A percentile compares a stretch with the other conserved stretches of the same genome.
Conservation (phyloP, 2,329 filamentous ascomycete species). For the Colletotrichum scovillei region DNA sequence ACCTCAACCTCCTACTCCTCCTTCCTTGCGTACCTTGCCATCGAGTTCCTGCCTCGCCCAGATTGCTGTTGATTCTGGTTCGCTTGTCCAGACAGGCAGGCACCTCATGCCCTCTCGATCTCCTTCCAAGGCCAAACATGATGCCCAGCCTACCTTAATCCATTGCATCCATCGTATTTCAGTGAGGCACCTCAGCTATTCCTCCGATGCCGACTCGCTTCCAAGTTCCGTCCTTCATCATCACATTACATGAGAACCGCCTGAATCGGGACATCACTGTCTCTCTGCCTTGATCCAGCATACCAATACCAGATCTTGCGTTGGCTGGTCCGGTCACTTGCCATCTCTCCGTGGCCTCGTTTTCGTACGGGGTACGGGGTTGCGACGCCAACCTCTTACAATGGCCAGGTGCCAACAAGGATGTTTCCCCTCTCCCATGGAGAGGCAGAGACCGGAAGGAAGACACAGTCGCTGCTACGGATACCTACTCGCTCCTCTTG, state of each 20-base stretch:
- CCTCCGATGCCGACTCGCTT: conserved; percentile 9
- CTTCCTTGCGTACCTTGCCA: not conserved
- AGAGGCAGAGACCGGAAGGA: not conserved
- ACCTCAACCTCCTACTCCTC: not conserved
- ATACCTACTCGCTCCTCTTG: conserved; percentile 8
- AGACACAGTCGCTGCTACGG: not conserved
- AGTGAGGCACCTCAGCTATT: not conserved
- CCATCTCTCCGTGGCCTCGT: not conserved
- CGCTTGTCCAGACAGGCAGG: not conserved
- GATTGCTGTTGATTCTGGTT: not conserved
- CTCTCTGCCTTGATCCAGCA: not conserved
- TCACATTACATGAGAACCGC: not conserved
- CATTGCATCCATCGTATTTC: not conserved
- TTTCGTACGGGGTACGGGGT: conserved; percentile 1
- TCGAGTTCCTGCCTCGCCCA: not conserved
- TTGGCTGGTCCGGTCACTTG: conserved; percentile 10
- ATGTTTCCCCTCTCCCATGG: not conserved
- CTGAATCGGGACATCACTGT: not conserved
- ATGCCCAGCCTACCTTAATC: not conserved
- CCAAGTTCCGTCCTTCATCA: not conserved
- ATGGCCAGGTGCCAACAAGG: conserved; percentile 2
- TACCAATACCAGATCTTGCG: conserved; percentile 13
- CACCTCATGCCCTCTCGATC: not conserved
- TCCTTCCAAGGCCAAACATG: not conserved
- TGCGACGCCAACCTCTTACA: conserved; percentile 8